A percentile compares a stretch with the other conserved stretches of the same genome.
These are phyloP conservation scores for Ustilago curta DNA, from an alignment of 1,284 basidiomycete species.

Conservation along the genomic window DNA sequence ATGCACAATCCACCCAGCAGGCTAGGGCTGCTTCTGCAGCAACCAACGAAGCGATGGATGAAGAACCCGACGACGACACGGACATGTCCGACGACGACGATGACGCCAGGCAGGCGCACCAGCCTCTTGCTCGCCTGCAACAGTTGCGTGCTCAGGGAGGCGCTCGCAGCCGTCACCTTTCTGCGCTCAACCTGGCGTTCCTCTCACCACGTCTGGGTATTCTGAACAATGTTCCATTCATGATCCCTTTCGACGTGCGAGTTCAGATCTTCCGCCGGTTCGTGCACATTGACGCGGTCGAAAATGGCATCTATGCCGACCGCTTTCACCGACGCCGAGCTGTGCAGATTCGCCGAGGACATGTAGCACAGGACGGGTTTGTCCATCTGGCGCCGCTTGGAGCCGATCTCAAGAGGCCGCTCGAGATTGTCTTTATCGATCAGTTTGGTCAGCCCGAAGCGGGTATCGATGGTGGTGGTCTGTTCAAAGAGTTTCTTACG, in stretches of 20 bases:
- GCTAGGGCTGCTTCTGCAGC: background rate
- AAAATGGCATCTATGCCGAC: slow-evolving; percentile 34
- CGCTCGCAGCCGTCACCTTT: slow-evolving; percentile 39
- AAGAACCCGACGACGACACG: slow-evolving; percentile 13
- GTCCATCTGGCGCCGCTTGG: slow-evolving; percentile 76
- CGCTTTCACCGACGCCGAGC: slow-evolving; percentile 38
- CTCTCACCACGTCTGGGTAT: slow-evolving; percentile 87
- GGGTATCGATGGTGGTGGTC: slow-evolving; percentile 93
- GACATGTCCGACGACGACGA: slow-evolving; percentile 23
- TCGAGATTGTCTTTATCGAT: slow-evolving; percentile 91
- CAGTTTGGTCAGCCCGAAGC: slow-evolving; percentile 87
- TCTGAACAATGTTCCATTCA: slow-evolving; percentile 95
- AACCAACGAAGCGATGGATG: slow-evolving; percentile 1
- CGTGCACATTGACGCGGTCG: slow-evolving; percentile 51
- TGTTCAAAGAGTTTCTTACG: slow-evolving; percentile 98
- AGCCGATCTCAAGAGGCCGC: slow-evolving; percentile 79
- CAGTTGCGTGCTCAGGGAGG: slow-evolving; percentile 31
- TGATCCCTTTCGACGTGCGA: slow-evolving; percentile 90
- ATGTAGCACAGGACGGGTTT: slow-evolving; percentile 89
- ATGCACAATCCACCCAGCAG: background rate
- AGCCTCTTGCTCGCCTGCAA: slow-evolving; percentile 29
- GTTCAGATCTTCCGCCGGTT: slow-evolving; percentile 80
- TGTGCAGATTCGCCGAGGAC: slow-evolving; percentile 79
- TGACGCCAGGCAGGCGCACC: slow-evolving; percentile 12
- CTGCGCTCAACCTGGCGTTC: slow-evolving; percentile 78